Evolutionary conservation across 1,284 basidiomycete genomes (phyloP).

Genomic region (Moesziomyces globuligerus): DNA sequence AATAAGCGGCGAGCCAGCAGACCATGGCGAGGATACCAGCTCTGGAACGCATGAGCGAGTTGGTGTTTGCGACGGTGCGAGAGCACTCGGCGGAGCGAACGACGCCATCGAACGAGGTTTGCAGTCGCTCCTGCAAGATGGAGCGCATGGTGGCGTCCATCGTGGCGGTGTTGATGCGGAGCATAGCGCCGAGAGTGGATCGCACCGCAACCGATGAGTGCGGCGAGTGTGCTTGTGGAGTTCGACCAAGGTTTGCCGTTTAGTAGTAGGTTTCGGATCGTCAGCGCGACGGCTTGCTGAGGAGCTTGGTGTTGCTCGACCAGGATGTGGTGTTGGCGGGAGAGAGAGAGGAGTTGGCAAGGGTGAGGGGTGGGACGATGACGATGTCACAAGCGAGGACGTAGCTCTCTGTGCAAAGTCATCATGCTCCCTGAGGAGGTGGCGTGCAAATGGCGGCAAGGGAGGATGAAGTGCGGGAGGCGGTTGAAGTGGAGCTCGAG

Average conservation of each 20-base stretch:
- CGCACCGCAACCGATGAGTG: constrained; percentile 2
- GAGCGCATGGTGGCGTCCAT: constrained; percentile 36
- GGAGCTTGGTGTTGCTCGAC: neutral
- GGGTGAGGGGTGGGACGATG: neutral
- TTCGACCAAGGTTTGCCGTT: too few species aligned
- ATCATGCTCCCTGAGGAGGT: constrained; percentile 1
- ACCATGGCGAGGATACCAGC: constrained; percentile 32
- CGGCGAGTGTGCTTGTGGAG: too few species aligned
- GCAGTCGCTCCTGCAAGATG: constrained; percentile 27
- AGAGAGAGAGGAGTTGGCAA: neutral
- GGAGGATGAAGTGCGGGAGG: neutral
- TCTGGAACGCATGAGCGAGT: constrained; percentile 23
- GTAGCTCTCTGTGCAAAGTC: constrained; percentile 12
- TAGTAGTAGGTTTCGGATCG: too few species aligned
- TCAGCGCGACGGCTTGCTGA: too few species aligned
- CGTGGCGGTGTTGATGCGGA: constrained; percentile 8
- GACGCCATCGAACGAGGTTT: constrained; percentile 39
- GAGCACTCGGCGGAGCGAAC: constrained; percentile 27
- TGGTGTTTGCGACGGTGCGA: constrained; percentile 17
- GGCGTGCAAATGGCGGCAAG: too few species aligned
- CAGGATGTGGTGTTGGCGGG: neutral
- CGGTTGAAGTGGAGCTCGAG: constrained; percentile 17
- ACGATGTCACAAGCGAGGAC: constrained; percentile 1
- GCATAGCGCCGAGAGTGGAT: constrained; percentile 9
- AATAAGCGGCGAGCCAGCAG: constrained; percentile 43